Conservation (phyloP, 371 early-diverging fungal species). For the Mortierella sp. region DNA sequence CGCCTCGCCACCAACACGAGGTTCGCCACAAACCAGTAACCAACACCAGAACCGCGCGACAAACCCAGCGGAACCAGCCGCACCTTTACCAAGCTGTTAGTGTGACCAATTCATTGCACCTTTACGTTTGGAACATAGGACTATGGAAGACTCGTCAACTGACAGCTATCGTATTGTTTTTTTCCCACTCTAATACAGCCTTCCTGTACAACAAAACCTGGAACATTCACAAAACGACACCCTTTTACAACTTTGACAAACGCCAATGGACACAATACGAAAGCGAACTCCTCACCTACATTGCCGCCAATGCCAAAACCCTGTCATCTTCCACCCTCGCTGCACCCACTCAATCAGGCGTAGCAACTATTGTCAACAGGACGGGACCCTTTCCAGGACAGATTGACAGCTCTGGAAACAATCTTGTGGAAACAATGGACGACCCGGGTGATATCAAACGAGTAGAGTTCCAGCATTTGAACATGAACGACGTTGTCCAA, state of each 20-base stretch:
- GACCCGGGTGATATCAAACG: slow-evolving; percentile 37
- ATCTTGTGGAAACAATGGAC: slow-evolving; percentile 35
- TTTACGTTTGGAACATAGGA: neutral
- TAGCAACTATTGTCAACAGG: slow-evolving; percentile 20
- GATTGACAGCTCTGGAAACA: slow-evolving; percentile 41
- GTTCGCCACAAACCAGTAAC: neutral
- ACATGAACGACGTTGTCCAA: slow-evolving; percentile 6
- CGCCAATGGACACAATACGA: slow-evolving; percentile 20
- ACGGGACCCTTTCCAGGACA: slow-evolving; percentile 34
- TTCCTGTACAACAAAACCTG: slow-evolving; percentile 45
- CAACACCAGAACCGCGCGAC: neutral
- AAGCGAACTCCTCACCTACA: slow-evolving; percentile 38
- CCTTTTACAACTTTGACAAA: slow-evolving; percentile 33
- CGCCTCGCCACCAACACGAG: neutral
- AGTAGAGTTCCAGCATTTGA: slow-evolving; percentile 26
- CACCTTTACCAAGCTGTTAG: neutral
- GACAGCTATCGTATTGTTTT: neutral
- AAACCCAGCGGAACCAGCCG: neutral
- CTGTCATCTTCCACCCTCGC: slow-evolving; percentile 18
- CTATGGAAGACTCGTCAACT: neutral
- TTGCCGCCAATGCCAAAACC: slow-evolving; percentile 41
- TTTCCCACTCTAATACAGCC: slow-evolving; percentile 4
- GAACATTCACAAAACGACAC: slow-evolving; percentile 49
- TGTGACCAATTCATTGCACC: neutral
- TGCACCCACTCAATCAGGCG: neutral